These are phyloP conservation scores for Piromyces sp. DNA, from an alignment of 192 early-diverging fungal species.

Conservation along the genomic window DNA sequence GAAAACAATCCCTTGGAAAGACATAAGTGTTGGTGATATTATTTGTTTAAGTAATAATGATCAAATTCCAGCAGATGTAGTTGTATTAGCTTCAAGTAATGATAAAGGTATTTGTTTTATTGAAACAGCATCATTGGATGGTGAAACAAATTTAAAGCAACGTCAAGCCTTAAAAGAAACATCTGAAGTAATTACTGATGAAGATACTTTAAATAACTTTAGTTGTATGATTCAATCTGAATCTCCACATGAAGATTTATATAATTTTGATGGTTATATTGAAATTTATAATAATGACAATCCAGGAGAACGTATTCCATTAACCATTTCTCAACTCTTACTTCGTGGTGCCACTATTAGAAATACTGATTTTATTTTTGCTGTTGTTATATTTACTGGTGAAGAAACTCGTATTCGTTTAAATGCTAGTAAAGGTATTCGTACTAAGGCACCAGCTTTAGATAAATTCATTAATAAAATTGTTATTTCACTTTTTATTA, in stretches of 20 bases:
- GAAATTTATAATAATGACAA: conserved; percentile 20
- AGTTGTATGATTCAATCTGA: conserved; percentile 48
- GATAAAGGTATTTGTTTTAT: conserved; percentile 65
- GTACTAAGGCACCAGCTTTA: conserved; percentile 14
- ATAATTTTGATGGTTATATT: conserved; percentile 68
- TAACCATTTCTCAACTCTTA: conserved; percentile 63
- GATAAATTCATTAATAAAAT: conserved; percentile 20
- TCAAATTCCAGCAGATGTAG: conserved; percentile 63
- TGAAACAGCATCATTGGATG: conserved; percentile 72
- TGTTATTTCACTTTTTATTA: conserved; percentile 12
- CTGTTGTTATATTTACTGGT: conserved; percentile 42
- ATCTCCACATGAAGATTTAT: conserved; percentile 57
- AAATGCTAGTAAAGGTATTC: conserved; percentile 16
- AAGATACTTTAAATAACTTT: conserved; percentile 25
- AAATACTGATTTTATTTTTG: conserved; percentile 65
- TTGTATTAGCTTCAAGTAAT: conserved; percentile 50
- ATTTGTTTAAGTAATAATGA: conserved; percentile 57
- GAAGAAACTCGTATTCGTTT: conserved; percentile 30
- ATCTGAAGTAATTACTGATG: conserved; percentile 20
- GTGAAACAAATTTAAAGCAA: conserved; percentile 80
- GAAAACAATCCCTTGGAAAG: not conserved
- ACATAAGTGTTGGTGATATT: conserved; percentile 51
- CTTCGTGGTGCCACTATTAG: conserved; percentile 69
- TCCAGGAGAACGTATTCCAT: conserved; percentile 20
- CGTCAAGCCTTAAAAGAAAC: conserved; percentile 48